phyloP scores from a whole-genome alignment of 2,329 filamentous ascomycete species.

The Tolypocladium tropicale region DNA sequence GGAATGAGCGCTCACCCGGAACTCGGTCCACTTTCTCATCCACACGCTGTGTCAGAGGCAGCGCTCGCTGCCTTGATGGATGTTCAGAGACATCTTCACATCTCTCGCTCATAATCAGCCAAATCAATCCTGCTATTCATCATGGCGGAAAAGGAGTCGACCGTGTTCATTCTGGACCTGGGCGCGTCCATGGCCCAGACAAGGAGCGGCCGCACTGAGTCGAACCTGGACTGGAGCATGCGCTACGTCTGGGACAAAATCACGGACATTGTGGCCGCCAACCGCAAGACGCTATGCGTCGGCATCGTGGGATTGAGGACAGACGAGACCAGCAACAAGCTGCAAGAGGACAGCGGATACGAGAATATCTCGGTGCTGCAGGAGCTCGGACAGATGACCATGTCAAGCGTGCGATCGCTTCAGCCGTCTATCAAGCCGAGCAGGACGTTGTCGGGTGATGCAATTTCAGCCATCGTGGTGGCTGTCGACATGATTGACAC shows the following conservation, averaged over 20 bases:
- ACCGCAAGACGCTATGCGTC: slow-evolving; percentile 57
- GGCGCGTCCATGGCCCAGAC: slow-evolving; percentile 73
- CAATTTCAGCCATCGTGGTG: slow-evolving; percentile 77
- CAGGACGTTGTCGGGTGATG: slow-evolving; percentile 61
- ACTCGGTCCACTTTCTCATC: neutral
- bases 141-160: slow-evolving; percentile 92
- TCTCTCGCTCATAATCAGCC: neutral
- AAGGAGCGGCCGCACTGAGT: slow-evolving; percentile 60
- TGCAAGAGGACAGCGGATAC: slow-evolving; percentile 63
- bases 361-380: slow-evolving; percentile 75
- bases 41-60: neutral
- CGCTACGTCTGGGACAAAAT: slow-evolving; percentile 91
- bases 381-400: slow-evolving; percentile 45
- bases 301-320: slow-evolving; percentile 79
- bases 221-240: slow-evolving; percentile 82
- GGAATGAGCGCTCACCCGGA: neutral
- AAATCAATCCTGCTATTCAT: neutral
- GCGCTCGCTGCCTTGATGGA: neutral
- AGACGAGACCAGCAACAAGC: slow-evolving; percentile 60
- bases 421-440: slow-evolving; percentile 56
- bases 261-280: slow-evolving; percentile 57
- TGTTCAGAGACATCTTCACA: neutral
- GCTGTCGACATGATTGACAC: slow-evolving; percentile 77
- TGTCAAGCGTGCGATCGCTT: slow-evolving; percentile 60
- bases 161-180: slow-evolving; percentile 83